Percentiles rank a stretch among this genome's conserved stretches.
Evolutionary conservation across 1,284 basidiomycete genomes (phyloP).

Genomic region (Cryptococcus deneoformans): DNA sequence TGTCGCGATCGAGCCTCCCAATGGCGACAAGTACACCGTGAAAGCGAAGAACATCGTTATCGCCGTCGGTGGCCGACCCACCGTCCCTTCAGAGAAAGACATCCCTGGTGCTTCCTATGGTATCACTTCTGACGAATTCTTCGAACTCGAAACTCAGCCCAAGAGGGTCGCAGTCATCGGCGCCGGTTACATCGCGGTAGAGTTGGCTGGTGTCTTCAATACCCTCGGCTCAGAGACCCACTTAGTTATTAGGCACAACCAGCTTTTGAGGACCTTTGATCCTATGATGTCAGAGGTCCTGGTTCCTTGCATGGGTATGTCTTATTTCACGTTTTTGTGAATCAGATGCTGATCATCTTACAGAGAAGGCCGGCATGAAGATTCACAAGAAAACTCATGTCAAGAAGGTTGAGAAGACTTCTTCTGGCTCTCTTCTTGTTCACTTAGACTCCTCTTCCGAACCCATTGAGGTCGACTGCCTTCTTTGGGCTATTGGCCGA

Average conservation of each 20-base stretch:
- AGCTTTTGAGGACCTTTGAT: conserved; percentile 90
- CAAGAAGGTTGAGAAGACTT: conserved; percentile 68
- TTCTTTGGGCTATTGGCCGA: conserved; percentile 96
- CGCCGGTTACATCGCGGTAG: conserved; percentile 96
- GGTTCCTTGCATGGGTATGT: conserved; percentile 78
- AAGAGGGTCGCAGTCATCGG: conserved; percentile 92
- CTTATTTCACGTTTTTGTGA: neutral
- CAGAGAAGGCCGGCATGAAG: conserved; percentile 78
- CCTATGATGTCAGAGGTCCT: conserved; percentile 79
- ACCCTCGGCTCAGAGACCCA: conserved; percentile 87
- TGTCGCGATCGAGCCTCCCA: conserved; percentile 64
- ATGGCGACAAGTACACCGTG: conserved; percentile 63
- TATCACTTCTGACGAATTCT: conserved; percentile 95
- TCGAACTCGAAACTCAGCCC: conserved; percentile 84
- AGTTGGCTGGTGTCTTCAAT: conserved; percentile 86
- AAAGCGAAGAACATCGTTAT: conserved; percentile 74
- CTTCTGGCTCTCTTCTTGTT: conserved; percentile 63
- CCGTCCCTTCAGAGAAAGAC: conserved; percentile 70
- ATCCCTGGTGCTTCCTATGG: conserved; percentile 90
- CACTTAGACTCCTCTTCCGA: conserved; percentile 65
- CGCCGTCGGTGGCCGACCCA: conserved; percentile 83
- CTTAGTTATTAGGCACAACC: conserved; percentile 83
- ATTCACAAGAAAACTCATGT: conserved; percentile 80
- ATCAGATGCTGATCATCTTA: conserved; percentile 2
- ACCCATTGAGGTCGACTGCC: conserved; percentile 75